A percentile compares a stretch with the other conserved stretches of the same genome.
These are phyloP conservation scores for Scutellaria baicalensis DNA, from an alignment of 257 asterid genomes.

Conservation along the genomic window DNA sequence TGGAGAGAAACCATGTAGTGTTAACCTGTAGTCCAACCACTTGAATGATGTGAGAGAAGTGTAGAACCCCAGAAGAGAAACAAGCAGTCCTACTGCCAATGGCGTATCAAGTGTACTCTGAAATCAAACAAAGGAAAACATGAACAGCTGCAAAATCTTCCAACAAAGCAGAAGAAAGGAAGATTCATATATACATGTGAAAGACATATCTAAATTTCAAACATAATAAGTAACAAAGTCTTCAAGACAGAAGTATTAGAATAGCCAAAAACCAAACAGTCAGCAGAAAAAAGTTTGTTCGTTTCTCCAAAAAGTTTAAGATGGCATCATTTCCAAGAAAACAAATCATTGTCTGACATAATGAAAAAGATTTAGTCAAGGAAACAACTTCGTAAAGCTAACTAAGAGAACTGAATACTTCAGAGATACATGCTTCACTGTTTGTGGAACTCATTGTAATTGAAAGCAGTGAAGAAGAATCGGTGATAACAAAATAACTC, in stretches of 20 bases:
- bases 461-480: neutral
- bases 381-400: neutral
- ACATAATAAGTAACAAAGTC: neutral
- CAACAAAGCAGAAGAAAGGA: neutral
- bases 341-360: neutral
- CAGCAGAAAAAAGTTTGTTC: too few species aligned
- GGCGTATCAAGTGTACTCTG: conserved; percentile 79
- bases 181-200: neutral
- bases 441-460: neutral
- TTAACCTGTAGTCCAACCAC: conserved; percentile 35
- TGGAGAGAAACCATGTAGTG: conserved; percentile 5
- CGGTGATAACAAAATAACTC: neutral
- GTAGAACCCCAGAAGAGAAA: conserved; percentile 32
- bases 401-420: neutral
- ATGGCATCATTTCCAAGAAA: neutral
- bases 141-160: conserved; percentile 11
- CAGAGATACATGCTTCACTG: neutral
- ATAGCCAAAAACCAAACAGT: neutral
- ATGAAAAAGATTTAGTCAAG: neutral
- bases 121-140: conserved; percentile 17
- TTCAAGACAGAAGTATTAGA: neutral
- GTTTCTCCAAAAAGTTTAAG: too few species aligned
- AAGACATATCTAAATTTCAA: neutral
- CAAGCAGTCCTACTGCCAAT: conserved; percentile 51
- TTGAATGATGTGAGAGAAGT: conserved; percentile 28